Evolutionary conservation across 2,329 filamentous ascomycete species (phyloP).

Genomic region (Pseudopithomyces maydicus): DNA sequence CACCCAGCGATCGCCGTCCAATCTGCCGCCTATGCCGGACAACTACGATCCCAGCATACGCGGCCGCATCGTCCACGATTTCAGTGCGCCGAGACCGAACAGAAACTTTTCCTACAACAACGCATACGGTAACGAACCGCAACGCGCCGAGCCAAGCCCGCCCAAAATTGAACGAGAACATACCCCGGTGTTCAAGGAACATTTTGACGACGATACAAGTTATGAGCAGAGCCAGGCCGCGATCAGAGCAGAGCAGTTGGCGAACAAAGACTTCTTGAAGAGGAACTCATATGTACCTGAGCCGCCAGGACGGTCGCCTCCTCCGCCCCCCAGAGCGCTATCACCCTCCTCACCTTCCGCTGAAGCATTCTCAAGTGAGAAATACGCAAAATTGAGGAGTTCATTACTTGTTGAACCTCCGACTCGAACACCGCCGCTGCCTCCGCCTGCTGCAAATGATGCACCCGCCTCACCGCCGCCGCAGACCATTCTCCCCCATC

Average conservation of each 20-base stretch:
- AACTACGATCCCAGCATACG: slow-evolving; percentile 68
- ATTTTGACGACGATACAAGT: slow-evolving; percentile 61
- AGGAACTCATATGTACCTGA: slow-evolving; percentile 46
- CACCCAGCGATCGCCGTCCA: slow-evolving; percentile 51
- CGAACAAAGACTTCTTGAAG: slow-evolving; percentile 54
- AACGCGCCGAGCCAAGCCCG: slow-evolving; percentile 25
- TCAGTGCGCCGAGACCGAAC: slow-evolving; percentile 63
- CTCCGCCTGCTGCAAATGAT: slow-evolving; percentile 12
- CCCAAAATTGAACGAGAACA: slow-evolving; percentile 51
- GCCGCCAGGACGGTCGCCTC: slow-evolving; percentile 15
- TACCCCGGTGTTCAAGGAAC: slow-evolving; percentile 65
- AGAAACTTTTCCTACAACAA: slow-evolving; percentile 46
- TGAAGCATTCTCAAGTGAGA: slow-evolving; percentile 19
- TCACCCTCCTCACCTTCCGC: neutral
- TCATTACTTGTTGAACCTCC: slow-evolving; percentile 35
- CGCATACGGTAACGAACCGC: slow-evolving; percentile 27
- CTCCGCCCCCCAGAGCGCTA: neutral
- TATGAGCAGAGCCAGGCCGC: slow-evolving; percentile 47
- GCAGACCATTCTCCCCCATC: slow-evolving; percentile 13
- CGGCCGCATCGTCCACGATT: slow-evolving; percentile 68
- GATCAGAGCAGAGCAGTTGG: slow-evolving; percentile 54
- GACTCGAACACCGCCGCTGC: slow-evolving; percentile 20
- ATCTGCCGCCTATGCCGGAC: slow-evolving; percentile 58
- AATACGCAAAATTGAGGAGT: slow-evolving; percentile 49
- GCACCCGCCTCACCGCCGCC: slow-evolving; percentile 11